phyloP scores from a whole-genome alignment of 2,329 filamentous ascomycete species.

The Colletotrichum spinosum region DNA sequence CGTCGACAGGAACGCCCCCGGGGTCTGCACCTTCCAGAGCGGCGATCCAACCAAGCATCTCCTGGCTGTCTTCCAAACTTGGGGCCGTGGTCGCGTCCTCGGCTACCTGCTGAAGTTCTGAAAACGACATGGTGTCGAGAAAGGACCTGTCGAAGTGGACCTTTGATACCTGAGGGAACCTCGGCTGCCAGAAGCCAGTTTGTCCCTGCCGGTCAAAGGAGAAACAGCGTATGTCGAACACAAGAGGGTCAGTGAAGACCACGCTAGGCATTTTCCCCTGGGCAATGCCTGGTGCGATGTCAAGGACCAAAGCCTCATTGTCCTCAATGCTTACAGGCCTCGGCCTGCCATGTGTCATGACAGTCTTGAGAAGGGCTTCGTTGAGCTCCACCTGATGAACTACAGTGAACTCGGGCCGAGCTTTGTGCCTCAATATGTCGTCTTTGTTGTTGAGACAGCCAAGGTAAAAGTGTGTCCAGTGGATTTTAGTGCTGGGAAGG shows the following conservation, averaged over 20 bases:
- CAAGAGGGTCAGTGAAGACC: slow-evolving; percentile 76
- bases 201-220: slow-evolving; percentile 80
- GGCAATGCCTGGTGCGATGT: slow-evolving; percentile 58
- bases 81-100: slow-evolving; percentile 63
- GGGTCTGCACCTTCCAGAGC: slow-evolving; percentile 69
- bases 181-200: slow-evolving; percentile 77
- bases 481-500: slow-evolving; percentile 58
- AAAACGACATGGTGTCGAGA: slow-evolving; percentile 75
- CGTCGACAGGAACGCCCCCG: slow-evolving; percentile 54
- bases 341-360: slow-evolving; percentile 62
- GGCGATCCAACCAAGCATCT: slow-evolving; percentile 70
- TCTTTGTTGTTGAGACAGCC: slow-evolving; percentile 80
- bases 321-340: slow-evolving; percentile 50
- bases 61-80: slow-evolving; percentile 66
- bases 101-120: slow-evolving; percentile 77
- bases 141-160: slow-evolving; percentile 81
- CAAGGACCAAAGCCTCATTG: slow-evolving; percentile 57
- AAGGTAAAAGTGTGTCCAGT: slow-evolving; percentile 85
- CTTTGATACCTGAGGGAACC: slow-evolving; percentile 82
- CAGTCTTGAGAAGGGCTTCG: slow-evolving; percentile 59
- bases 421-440: slow-evolving; percentile 62
- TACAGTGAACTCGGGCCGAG: slow-evolving; percentile 72
- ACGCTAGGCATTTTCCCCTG: slow-evolving; percentile 56
- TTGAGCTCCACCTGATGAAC: slow-evolving; percentile 73
- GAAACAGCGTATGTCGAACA: slow-evolving; percentile 85